These are phyloP conservation scores for Calocera cornea DNA, from an alignment of 768 basidiomycete genomes.

Conservation along the genomic window DNA sequence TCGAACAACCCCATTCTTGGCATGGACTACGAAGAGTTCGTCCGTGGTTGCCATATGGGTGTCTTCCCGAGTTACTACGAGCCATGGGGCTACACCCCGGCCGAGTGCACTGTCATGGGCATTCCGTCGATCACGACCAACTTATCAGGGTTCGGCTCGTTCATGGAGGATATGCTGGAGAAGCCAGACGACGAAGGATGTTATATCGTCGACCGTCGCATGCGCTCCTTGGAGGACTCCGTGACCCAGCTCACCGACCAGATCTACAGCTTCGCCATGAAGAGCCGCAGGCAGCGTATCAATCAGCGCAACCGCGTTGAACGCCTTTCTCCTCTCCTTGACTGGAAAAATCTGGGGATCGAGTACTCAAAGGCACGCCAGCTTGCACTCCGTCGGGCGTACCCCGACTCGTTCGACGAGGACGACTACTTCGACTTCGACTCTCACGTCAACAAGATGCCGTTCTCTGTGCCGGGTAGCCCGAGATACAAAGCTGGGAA, in stretches of 20 bases:
- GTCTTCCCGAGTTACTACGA: conserved; percentile 98
- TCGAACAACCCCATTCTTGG: conserved; percentile 95
- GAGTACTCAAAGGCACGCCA: conserved; percentile 95
- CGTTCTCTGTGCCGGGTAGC: conserved; percentile 73
- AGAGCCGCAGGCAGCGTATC: conserved; percentile 90
- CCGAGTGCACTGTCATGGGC: conserved; percentile 99
- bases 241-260: conserved; percentile 61
- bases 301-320: conserved; percentile 98
- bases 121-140: conserved; percentile 96
- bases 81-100: conserved; percentile 93
- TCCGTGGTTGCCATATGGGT: conserved; percentile 92
- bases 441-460: conserved; percentile 50
- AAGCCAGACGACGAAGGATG: conserved; percentile 87
- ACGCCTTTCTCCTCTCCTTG: conserved; percentile 77
- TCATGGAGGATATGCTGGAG: conserved; percentile 97
- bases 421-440: conserved; percentile 43
- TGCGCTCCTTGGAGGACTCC: conserved; percentile 80
- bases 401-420: conserved; percentile 80
- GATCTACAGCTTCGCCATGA: conserved; percentile 62
- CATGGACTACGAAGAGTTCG: conserved; percentile 98
- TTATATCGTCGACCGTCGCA: conserved; percentile 89
- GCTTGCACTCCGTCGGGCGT: conserved; percentile 79
- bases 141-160: conserved; percentile 92
- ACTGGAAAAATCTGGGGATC: conserved; percentile 96
- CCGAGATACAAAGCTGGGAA: conserved; percentile 67